Conservation (phyloP, 306 rosid genomes). For the Vigna mungo region DNA sequence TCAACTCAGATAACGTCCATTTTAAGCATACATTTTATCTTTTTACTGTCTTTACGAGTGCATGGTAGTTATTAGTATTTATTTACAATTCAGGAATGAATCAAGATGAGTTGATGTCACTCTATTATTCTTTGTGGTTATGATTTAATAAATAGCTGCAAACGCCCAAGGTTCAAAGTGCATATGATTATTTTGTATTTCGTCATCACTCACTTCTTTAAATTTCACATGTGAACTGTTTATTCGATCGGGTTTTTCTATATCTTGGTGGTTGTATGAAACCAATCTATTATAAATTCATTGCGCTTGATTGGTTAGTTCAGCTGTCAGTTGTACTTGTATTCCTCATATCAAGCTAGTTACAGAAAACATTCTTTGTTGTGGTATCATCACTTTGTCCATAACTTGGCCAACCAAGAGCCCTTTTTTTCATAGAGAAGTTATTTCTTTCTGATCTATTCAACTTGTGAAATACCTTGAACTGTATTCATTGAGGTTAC, state of each 20-base stretch:
- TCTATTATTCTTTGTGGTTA: not conserved
- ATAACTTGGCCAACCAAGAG: not conserved
- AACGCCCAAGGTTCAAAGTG: not conserved
- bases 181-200: not conserved
- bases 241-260: not conserved
- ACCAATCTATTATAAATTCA: not conserved
- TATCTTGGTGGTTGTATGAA: not conserved
- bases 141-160: not conserved
- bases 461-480: constrained; percentile 3
- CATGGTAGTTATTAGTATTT: not conserved
- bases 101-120: not conserved
- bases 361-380: not conserved
- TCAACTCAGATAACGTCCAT: not conserved
- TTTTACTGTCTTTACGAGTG: not conserved
- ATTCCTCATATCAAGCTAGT: not conserved
- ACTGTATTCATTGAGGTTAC: not conserved
- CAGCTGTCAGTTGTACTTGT: constrained; percentile 5
- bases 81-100: constrained; percentile 23
- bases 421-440: not conserved
- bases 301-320: not conserved
- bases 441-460: constrained; percentile 12
- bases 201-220: not conserved
- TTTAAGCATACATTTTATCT: constrained; percentile 21
- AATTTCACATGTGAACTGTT: constrained; percentile 13
- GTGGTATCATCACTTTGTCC: not conserved